phyloP scores from a whole-genome alignment of 1,284 basidiomycete species.

The Trichosporon ovoides region DNA sequence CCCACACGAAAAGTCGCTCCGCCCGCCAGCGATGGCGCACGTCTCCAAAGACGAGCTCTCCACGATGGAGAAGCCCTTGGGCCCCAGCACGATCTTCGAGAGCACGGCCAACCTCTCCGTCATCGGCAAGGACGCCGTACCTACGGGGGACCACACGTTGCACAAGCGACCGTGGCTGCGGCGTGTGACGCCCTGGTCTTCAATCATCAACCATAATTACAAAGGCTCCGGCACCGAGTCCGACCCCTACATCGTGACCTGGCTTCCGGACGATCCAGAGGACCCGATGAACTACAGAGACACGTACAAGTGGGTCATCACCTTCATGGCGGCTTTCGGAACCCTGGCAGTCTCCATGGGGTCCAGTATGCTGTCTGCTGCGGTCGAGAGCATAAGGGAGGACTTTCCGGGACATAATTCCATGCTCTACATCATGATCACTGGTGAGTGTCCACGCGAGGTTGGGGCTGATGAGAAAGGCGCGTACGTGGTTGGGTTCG shows the following conservation, averaged over 20 bases:
- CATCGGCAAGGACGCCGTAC: no score
- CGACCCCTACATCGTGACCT: slow-evolving; percentile 46
- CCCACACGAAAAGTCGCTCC: no score
- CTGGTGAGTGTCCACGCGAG: background rate
- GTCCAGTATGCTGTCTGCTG: slow-evolving; percentile 25
- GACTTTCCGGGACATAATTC: slow-evolving; percentile 23
- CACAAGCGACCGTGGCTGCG: slow-evolving; percentile 6
- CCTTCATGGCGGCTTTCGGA: slow-evolving; percentile 20
- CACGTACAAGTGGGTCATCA: slow-evolving; percentile 34
- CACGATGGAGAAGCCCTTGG: no score
- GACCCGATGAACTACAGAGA: slow-evolving; percentile 28
- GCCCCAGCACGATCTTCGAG: no score
- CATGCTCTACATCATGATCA: slow-evolving; percentile 24
- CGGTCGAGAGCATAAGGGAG: slow-evolving; percentile 22
- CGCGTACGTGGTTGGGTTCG: slow-evolving; percentile 21
- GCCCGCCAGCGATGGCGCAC: no score
- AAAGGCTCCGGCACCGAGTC: slow-evolving; percentile 38
- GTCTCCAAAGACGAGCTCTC: no score
- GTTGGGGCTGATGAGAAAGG: background rate
- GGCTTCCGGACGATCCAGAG: slow-evolving; percentile 29
- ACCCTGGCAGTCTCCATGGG: slow-evolving; percentile 27
- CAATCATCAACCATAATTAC: slow-evolving; percentile 4
- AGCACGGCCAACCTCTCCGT: no score
- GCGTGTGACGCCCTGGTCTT: slow-evolving; percentile 10
- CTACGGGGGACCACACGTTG: slow-evolving; percentile 5